A percentile compares a stretch with the other conserved stretches of the same genome.
These are phyloP conservation scores for Carex arenaria DNA, from an alignment of 202 grass and related monocot species.

Conservation along the genomic window DNA sequence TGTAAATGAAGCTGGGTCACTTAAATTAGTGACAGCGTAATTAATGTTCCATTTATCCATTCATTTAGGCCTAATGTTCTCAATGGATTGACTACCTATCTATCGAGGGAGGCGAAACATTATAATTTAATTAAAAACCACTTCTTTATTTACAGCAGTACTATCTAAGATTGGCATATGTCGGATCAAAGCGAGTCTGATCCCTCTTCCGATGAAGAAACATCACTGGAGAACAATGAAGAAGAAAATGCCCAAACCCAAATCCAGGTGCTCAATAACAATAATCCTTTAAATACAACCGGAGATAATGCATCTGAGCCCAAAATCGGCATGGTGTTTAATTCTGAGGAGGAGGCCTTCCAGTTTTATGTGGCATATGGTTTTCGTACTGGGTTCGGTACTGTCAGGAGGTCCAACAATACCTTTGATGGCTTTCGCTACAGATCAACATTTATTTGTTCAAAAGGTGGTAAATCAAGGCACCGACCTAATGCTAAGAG, in stretches of 20 bases:
- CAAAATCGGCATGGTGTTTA: slow-evolving; percentile 63
- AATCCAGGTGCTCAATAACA: slow-evolving; percentile 22
- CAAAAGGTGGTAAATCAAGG: slow-evolving; percentile 72
- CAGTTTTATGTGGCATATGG: slow-evolving; percentile 81
- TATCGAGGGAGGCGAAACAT: too few species aligned
- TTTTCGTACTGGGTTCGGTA: slow-evolving; percentile 62
- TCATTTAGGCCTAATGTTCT: neutral
- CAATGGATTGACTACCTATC: neutral
- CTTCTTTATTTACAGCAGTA: neutral
- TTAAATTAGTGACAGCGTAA: neutral
- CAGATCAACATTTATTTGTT: slow-evolving; percentile 79
- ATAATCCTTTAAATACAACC: slow-evolving; percentile 25
- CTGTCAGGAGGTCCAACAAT: slow-evolving; percentile 71
- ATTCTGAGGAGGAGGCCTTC: slow-evolving; percentile 76
- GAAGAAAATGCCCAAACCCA: slow-evolving; percentile 40
- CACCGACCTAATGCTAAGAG: slow-evolving; percentile 47
- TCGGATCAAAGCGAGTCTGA: slow-evolving; percentile 17
- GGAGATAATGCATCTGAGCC: slow-evolving; percentile 45
- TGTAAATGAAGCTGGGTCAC: neutral
- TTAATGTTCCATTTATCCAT: neutral
- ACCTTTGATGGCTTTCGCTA: slow-evolving; percentile 78
- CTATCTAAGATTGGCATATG: neutral
- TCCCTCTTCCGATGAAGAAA: slow-evolving; percentile 52
- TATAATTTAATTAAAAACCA: neutral
- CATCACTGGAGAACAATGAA: slow-evolving; percentile 36